These are phyloP conservation scores for Pleurotus tuoliensis DNA, from an alignment of 768 basidiomycete genomes.

Conservation along the genomic window DNA sequence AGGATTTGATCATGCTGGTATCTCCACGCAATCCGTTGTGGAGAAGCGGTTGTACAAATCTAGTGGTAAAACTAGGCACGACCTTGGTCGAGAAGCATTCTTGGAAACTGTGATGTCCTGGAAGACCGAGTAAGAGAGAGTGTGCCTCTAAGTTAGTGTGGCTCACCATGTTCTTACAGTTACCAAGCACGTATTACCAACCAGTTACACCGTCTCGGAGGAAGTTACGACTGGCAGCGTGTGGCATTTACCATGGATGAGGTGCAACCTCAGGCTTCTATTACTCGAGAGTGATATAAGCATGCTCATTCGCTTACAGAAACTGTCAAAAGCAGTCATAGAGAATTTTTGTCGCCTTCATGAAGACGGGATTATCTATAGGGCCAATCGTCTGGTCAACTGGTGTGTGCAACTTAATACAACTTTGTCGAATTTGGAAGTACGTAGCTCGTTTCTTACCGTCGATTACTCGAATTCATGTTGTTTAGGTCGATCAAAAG, in stretches of 20 bases:
- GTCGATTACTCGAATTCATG: neutral
- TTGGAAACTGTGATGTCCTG: slow-evolving; percentile 89
- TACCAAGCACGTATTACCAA: slow-evolving; percentile 92
- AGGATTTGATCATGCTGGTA: slow-evolving; percentile 98
- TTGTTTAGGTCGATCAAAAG: slow-evolving; percentile 82
- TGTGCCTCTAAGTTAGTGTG: neutral
- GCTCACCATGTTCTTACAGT: slow-evolving; percentile 31
- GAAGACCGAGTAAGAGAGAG: slow-evolving; percentile 83
- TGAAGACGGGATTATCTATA: slow-evolving; percentile 90
- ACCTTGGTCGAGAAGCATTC: slow-evolving; percentile 92
- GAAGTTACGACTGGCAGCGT: slow-evolving; percentile 92
- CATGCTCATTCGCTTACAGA: slow-evolving; percentile 27
- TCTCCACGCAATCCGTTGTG: slow-evolving; percentile 96
- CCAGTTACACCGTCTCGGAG: slow-evolving; percentile 85
- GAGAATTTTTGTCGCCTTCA: slow-evolving; percentile 90
- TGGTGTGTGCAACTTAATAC: slow-evolving; percentile 98
- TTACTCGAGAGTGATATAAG: too few relatives aligned
- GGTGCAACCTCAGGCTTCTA: slow-evolving; percentile 29
- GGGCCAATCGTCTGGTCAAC: slow-evolving; percentile 94
- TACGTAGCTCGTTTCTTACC: slow-evolving; percentile 21
- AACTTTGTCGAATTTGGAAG: slow-evolving; percentile 96
- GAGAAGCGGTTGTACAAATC: slow-evolving; percentile 88
- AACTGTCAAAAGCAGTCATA: slow-evolving; percentile 80
- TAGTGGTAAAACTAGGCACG: slow-evolving; percentile 80
- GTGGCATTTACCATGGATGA: slow-evolving; percentile 95